These are phyloP conservation scores for Periconia digitata DNA, from an alignment of 2,329 filamentous ascomycete genomes.

Conservation along the genomic window DNA sequence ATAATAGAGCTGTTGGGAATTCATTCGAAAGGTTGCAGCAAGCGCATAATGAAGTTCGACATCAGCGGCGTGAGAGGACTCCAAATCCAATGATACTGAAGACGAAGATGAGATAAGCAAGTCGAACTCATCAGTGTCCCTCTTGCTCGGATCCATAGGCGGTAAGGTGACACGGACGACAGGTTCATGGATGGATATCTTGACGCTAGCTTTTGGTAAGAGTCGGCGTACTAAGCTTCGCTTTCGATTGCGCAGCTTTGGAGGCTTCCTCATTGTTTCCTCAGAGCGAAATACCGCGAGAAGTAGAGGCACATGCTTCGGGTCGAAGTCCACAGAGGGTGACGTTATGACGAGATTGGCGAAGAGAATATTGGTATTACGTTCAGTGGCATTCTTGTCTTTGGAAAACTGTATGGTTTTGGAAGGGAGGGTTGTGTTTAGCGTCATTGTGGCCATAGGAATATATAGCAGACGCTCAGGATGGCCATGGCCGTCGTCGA, in stretches of 20 bases:
- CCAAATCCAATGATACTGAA: slow-evolving; percentile 86
- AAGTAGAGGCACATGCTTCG: slow-evolving; percentile 84
- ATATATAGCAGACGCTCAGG: slow-evolving; percentile 88
- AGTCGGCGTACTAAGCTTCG: slow-evolving; percentile 79
- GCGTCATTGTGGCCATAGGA: slow-evolving; percentile 94
- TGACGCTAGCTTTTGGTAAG: slow-evolving; percentile 89
- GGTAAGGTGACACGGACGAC: slow-evolving; percentile 88
- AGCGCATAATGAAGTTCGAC: slow-evolving; percentile 87
- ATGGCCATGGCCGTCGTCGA: slow-evolving; percentile 86
- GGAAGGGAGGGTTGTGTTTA: slow-evolving; percentile 90
- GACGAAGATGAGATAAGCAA: slow-evolving; percentile 94
- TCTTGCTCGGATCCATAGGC: slow-evolving; percentile 62
- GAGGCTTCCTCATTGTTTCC: slow-evolving; percentile 26
- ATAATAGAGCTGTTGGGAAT: slow-evolving; percentile 90
- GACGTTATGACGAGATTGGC: slow-evolving; percentile 96
- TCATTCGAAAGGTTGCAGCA: slow-evolving; percentile 76
- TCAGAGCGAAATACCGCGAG: slow-evolving; percentile 69
- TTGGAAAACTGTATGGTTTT: slow-evolving; percentile 84
- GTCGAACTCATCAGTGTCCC: slow-evolving; percentile 80
- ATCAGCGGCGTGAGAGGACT: slow-evolving; percentile 89
- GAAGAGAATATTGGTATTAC: slow-evolving; percentile 94
- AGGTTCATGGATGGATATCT: slow-evolving; percentile 94
- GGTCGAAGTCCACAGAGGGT: slow-evolving; percentile 89
- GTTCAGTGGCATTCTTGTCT: slow-evolving; percentile 72
- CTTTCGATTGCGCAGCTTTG: slow-evolving; percentile 43